Evolutionary conservation across 768 basidiomycete species (phyloP).

Genomic region (Trametes coccinea): DNA sequence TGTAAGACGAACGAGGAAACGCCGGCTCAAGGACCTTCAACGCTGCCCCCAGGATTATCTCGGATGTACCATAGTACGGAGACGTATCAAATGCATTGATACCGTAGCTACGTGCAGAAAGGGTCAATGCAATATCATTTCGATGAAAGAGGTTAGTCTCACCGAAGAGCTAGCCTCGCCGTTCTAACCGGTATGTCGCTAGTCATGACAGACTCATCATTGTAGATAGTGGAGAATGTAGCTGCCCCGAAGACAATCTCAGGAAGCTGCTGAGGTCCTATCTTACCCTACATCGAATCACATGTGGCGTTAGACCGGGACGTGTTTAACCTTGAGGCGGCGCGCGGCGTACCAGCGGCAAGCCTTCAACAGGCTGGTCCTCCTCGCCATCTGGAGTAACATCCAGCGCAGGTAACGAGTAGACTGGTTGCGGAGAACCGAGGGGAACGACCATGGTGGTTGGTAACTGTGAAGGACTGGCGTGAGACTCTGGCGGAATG

Average conservation of each 20-base stretch:
- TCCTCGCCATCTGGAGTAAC: slow-evolving; percentile 43
- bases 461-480: not conserved
- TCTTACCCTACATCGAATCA: slow-evolving; percentile 29
- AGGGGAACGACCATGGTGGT: slow-evolving; percentile 42
- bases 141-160: slow-evolving; percentile 15
- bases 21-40: slow-evolving; percentile 59
- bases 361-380: slow-evolving; percentile 40
- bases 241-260: slow-evolving; percentile 72
- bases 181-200: slow-evolving; percentile 62
- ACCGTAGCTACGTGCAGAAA: slow-evolving; percentile 60
- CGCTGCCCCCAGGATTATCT: slow-evolving; percentile 70
- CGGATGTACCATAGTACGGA: slow-evolving; percentile 78
- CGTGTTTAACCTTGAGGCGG: not conserved
- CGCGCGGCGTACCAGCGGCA: slow-evolving; percentile 35
- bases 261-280: slow-evolving; percentile 40
- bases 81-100: slow-evolving; percentile 82
- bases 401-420: slow-evolving; percentile 40
- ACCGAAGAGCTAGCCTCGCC: slow-evolving; percentile 78
- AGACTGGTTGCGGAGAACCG: slow-evolving; percentile 42
- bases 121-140: not conserved
- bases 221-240: slow-evolving; percentile 68
- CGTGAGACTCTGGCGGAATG: not conserved
- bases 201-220: slow-evolving; percentile 55
- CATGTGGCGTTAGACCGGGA: not conserved
- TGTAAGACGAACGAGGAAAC: slow-evolving; percentile 78